These are phyloP conservation scores for Earliella scabrosa DNA, from an alignment of 1,284 basidiomycete genomes.

Conservation along the genomic window DNA sequence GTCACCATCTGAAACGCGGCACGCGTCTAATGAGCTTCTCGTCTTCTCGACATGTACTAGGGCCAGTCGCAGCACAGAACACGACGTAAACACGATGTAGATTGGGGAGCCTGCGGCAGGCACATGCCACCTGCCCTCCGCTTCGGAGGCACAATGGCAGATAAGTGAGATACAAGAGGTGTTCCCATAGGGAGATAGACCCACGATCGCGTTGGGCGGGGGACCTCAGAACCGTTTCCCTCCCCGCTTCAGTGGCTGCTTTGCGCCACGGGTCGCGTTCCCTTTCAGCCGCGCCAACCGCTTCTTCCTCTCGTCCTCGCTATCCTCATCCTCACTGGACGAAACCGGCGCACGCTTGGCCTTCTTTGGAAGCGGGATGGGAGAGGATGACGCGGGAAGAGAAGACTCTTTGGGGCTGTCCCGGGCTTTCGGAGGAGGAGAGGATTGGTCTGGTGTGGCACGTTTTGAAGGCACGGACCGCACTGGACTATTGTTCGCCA, in stretches of 20 bases:
- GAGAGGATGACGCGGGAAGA: constrained; percentile 25
- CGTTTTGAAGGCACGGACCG: constrained; percentile 22
- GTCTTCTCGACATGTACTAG: constrained; percentile 16
- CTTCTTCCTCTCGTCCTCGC: constrained; percentile 53
- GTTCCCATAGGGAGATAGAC: constrained; percentile 16
- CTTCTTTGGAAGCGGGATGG: constrained; percentile 53
- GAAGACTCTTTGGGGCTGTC: constrained; percentile 6
- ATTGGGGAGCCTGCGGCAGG: constrained; percentile 11
- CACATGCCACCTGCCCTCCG: constrained; percentile 16
- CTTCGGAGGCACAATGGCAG: neutral
- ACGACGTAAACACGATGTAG: constrained; percentile 25
- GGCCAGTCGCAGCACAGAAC: constrained; percentile 16
- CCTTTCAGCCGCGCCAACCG: constrained; percentile 41
- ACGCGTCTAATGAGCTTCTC: constrained; percentile 11
- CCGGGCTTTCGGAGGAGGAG: constrained; percentile 11
- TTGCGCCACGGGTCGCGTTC: constrained; percentile 50
- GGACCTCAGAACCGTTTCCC: constrained; percentile 65
- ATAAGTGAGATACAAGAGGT: constrained; percentile 10
- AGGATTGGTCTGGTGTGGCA: constrained; percentile 20
- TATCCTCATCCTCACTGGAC: constrained; percentile 56
- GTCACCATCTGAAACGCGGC: constrained; percentile 7
- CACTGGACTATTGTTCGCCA: constrained; percentile 9
- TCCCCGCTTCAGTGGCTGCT: constrained; percentile 75
- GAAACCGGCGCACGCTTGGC: constrained; percentile 39
- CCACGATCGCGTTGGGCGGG: neutral